These are phyloP conservation scores for Phytophthora melonis DNA, from an alignment of 352 stramenopile genomes.

Conservation along the genomic window DNA sequence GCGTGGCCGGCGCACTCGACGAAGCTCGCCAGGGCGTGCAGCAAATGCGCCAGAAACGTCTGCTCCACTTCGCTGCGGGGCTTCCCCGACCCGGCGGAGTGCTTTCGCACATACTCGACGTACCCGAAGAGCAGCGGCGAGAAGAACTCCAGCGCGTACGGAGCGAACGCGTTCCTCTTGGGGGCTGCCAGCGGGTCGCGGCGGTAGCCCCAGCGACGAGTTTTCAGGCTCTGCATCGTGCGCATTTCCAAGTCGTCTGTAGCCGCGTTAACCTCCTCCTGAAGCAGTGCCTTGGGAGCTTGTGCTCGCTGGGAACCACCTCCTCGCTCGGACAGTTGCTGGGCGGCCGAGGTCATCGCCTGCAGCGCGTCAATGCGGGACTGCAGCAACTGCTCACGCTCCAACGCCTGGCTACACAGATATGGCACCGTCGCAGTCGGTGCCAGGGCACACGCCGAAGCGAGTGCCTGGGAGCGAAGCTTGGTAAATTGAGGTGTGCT, in stretches of 20 bases:
- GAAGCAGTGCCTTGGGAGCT: constrained; percentile 52
- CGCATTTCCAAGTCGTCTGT: constrained; percentile 42
- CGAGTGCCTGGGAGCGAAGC: constrained; percentile 57
- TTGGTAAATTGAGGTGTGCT: constrained; percentile 62
- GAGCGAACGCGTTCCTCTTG: constrained; percentile 74
- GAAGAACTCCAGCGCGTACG: constrained; percentile 74
- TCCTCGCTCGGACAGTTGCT: constrained; percentile 74
- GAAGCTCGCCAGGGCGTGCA: constrained; percentile 73
- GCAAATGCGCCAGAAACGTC: constrained; percentile 74
- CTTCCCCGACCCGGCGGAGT: constrained; percentile 34
- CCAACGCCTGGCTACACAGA: constrained; percentile 68
- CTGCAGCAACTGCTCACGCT: constrained; percentile 80
- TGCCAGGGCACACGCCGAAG: constrained; percentile 56
- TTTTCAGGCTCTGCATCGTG: constrained; percentile 70
- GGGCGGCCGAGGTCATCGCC: constrained; percentile 60
- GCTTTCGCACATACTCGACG: constrained; percentile 57
- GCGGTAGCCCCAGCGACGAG: constrained; percentile 73
- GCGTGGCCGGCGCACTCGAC: constrained; percentile 76
- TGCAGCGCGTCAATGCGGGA: constrained; percentile 74
- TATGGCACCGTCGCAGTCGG: constrained; percentile 59
- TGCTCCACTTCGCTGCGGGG: constrained; percentile 65
- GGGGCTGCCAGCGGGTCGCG: constrained; percentile 53
- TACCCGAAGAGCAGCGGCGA: constrained; percentile 82
- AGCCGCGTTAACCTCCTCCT: constrained; percentile 32
- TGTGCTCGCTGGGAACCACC: constrained; percentile 13